These are phyloP conservation scores for Leccinum truebloodii DNA, from an alignment of 768 basidiomycete genomes.

Conservation along the genomic window DNA sequence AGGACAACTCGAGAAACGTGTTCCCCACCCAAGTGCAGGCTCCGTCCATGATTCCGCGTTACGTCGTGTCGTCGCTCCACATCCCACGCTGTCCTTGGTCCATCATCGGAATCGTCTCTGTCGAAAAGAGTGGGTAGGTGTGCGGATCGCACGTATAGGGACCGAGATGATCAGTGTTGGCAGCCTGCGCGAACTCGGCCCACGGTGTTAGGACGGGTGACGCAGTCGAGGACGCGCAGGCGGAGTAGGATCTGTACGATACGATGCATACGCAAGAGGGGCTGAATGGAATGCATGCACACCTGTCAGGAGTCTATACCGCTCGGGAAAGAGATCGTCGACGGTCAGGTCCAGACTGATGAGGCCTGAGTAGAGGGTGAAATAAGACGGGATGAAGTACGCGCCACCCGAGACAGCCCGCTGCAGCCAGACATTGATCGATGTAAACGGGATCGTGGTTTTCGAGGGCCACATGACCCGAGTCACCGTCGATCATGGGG, in stretches of 20 bases:
- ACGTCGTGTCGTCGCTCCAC: background rate
- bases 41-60: too few relatives aligned
- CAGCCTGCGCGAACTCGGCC: background rate
- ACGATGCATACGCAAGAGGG: background rate
- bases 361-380: background rate
- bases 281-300: background rate
- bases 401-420: background rate
- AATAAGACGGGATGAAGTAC: background rate
- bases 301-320: slow-evolving; percentile 2
- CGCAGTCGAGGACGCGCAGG: slow-evolving; percentile 5
- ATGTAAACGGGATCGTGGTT: too few relatives aligned
- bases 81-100: background rate
- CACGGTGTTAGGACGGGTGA: slow-evolving; percentile 6
- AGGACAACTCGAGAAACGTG: background rate
- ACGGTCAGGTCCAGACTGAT: background rate
- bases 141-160: background rate
- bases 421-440: too few relatives aligned
- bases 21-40: too few relatives aligned
- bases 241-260: slow-evolving; percentile 3
- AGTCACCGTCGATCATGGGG: too few relatives aligned
- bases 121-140: background rate
- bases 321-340: background rate
- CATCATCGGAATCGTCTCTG: background rate
- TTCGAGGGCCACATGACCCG: too few relatives aligned
- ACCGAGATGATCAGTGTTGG: slow-evolving; percentile 2